Base-by-base conservation (phyloP, 2,329 filamentous ascomycete species). In the Aspergillus transmontanensis region DNA sequence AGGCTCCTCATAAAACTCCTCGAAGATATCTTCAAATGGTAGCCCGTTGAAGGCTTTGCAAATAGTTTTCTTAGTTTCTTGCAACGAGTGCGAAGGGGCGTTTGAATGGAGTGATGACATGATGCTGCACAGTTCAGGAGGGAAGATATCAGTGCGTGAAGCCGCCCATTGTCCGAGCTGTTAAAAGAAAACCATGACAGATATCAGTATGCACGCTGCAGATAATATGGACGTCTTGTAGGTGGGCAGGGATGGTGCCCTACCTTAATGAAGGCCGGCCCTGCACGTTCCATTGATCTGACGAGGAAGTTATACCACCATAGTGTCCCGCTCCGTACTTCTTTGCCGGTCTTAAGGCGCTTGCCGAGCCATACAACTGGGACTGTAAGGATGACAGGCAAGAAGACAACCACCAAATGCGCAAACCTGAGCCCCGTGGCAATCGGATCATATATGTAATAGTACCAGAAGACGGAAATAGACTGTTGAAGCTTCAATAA, bases 161-260 rank as follows among this genome's bases (percentile, higher is more conserved):
- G 95, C 95, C 21, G 95, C 95, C 95, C 95, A 99, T 88, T 99
- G 95, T 19, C 95, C 95, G 60, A 99, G 87, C 89, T 94, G 70
- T 62, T 56, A 48, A 21, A 46, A n/a, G 36, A 45, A 26, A 36
- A 26, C 34, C 34, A 55, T 6, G 4, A 39, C 51, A 26, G 36
- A 16, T 12, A 45, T 65, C 39, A 58, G 60, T 60, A 51, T 54
- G 45, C 19, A 36, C 19, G 46, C 30, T 30, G 12, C 21, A 57
- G 34, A 11, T 16, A 41, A 19, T n/a, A 9, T 57, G 21, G 41
- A 23, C 58, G 9, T 58, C 56, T 54, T 19, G n/a, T 43, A 54
- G 58, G 32, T 46, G 53, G n/a, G 23, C 11, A 30, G 46, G 41
- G 41, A 30, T 50, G 28, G n/a, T 32, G 48, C 65, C 21, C 36